Evolutionary conservation across 2,329 filamentous ascomycete genomes (phyloP), one percentile per base, ranked within the genome.

Genomic region (Septoria linicola): DNA sequence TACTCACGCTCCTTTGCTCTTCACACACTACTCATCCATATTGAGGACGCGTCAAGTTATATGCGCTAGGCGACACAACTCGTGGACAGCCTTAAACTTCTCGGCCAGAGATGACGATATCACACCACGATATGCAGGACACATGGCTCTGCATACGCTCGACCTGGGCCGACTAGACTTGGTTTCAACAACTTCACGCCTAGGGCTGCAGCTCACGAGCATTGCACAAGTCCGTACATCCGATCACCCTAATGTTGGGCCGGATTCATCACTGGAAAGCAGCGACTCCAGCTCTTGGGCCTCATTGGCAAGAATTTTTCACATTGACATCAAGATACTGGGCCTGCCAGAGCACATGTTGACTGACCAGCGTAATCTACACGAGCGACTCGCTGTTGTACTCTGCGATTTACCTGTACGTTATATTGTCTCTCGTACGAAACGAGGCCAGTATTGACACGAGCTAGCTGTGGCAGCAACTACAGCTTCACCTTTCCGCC

Each of bases 391-490:
- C 17, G 16, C 51, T 27, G n/a, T 39, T n/a, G 34, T 30, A 21
- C 42, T 60, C 3, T 47, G 30, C 17, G 30, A 53, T n/a, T 32
- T 51, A 14, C 23, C 39, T 21, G 59, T 57, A 48, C 3, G 39
- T 23, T 19, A 10, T 1, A 11, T 1, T 7, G 8, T n/a, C n/a
- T n/a, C n/a, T n/a, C n/a, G n/a, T n/a, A n/a, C n/a, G n/a, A n/a
- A n/a, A n/a, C n/a, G n/a, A n/a, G n/a, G n/a, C n/a, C n/a, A n/a
- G n/a, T n/a, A 35, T 49, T 55, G 20, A 55, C 19, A 19, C 8
- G 13, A 17, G 31, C 23, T 30, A 63, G 61, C 34, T 63, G 10
- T 65, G 61, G 61, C 27, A 35, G n/a, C 55, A 58, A 34, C 37
- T 60, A 8, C 19, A 35, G 31, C 44, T 63, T 21, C 14, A 42